phyloP scores from a whole-genome alignment of 768 basidiomycete species.

The Rhizopogon roseolus region DNA sequence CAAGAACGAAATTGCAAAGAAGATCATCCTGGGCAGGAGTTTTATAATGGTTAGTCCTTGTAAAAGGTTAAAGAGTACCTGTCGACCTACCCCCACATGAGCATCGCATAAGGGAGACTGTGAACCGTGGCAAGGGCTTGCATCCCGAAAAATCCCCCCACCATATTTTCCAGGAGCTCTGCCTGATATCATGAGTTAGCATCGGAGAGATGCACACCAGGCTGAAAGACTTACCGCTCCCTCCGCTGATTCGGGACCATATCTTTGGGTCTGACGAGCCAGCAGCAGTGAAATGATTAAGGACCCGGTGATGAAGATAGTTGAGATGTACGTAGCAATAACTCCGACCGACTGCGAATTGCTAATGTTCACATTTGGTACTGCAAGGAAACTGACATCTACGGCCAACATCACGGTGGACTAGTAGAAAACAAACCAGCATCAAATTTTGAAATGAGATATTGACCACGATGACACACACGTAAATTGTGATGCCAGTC shows the following conservation, averaged over 20 bases:
- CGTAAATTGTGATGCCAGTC: conserved; percentile 44
- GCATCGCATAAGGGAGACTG: conserved; percentile 27
- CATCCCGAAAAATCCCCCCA: conserved; percentile 12
- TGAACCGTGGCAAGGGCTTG: conserved; percentile 26
- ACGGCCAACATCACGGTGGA: conserved; percentile 45
- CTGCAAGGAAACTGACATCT: conserved; percentile 49
- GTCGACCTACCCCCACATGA: conserved; percentile 24
- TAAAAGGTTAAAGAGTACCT: too few species aligned
- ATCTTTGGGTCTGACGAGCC: conserved; percentile 30
- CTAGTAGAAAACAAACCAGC: conserved; percentile 18
- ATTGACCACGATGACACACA: conserved; percentile 16
- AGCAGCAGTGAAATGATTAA: conserved; percentile 31
- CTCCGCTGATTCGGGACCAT: conserved; percentile 13
- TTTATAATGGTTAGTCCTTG: too few species aligned
- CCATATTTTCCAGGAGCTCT: conserved; percentile 15
- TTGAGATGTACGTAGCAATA: conserved; percentile 34
- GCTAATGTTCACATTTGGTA: conserved; percentile 33
- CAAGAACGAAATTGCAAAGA: too few species aligned
- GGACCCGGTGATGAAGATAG: conserved; percentile 28
- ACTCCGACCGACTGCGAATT: conserved; percentile 8
- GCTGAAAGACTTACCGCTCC: conserved; percentile 23
- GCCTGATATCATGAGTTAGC: conserved; percentile 9
- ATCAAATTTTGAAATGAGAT: background rate
- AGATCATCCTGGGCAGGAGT: background rate
- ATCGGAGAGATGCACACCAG: background rate